Percentiles rank a stretch among this genome's conserved stretches.
Conservation (phyloP, 257 asterid genomes). For the Solanum peruvianum region DNA sequence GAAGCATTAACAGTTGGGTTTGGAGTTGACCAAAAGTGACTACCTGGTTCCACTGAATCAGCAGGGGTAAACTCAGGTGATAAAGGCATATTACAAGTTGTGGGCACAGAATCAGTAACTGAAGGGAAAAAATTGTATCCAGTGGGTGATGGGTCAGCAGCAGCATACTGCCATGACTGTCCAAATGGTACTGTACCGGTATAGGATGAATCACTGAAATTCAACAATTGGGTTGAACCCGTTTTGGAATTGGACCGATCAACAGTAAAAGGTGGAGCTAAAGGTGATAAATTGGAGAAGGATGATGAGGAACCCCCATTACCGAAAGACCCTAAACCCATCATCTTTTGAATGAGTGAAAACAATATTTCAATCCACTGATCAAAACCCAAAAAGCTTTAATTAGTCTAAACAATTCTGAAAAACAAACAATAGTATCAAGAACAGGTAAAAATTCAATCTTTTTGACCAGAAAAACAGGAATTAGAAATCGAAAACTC, state of each 20-base stretch:
- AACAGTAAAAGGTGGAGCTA: conserved; percentile 96
- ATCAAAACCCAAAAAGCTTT: conserved; percentile 17
- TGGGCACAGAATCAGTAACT: conserved; percentile 28
- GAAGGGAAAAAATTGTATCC: background rate
- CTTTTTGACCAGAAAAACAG: background rate
- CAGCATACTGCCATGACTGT: conserved; percentile 43
- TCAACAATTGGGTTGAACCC: conserved; percentile 27
- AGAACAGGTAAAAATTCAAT: background rate
- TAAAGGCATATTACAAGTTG: conserved; percentile 9
- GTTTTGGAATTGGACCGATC: conserved; percentile 53
- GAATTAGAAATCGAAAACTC: background rate
- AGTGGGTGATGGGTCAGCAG: conserved; percentile 37
- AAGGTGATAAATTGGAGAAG: conserved; percentile 70
- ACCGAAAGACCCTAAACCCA: conserved; percentile 56
- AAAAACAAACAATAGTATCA: background rate
- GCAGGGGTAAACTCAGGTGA: conserved; percentile 25
- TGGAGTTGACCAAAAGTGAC: conserved; percentile 31
- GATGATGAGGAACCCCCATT: conserved; percentile 56
- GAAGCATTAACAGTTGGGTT: conserved; percentile 16
- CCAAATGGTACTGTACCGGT: conserved; percentile 17
- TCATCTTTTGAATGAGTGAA: conserved; percentile 23
- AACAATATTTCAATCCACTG: conserved; percentile 12
- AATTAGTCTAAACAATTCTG: background rate
- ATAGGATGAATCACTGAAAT: conserved; percentile 32
- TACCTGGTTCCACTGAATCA: conserved; percentile 15